Conservation (phyloP, 148 eudicot genomes). For the Persicaria maculosa region DNA sequence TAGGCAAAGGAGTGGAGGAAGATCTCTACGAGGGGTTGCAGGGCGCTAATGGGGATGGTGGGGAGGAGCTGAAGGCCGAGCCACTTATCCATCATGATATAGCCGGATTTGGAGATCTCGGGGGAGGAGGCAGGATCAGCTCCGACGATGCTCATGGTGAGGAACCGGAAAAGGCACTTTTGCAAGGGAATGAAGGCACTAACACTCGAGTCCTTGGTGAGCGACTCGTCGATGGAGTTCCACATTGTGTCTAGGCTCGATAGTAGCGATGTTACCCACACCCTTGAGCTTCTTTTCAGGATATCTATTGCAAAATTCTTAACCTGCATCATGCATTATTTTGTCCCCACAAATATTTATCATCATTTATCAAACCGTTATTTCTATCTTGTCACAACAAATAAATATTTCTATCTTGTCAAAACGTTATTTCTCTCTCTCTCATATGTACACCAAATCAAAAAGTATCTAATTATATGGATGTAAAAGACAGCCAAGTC, state of each 20-base stretch:
- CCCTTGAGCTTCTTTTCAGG: conserved; percentile 56
- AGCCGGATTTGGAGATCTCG: conserved; percentile 44
- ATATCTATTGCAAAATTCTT: conserved; percentile 61
- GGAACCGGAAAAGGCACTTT: conserved; percentile 60
- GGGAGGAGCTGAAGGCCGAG: conserved; percentile 73
- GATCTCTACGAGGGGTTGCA: conserved; percentile 77
- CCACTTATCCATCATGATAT: conserved; percentile 54
- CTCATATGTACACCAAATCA: not conserved
- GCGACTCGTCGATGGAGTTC: conserved; percentile 41
- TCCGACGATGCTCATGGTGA: conserved; percentile 39
- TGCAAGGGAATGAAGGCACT: conserved; percentile 39
- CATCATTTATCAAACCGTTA: no score
- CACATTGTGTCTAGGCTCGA: conserved; percentile 73
- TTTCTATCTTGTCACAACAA: no score
- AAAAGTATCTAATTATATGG: no score
- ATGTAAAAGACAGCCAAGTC: no score
- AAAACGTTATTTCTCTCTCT: no score
- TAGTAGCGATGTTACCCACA: conserved; percentile 54
- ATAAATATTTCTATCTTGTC: no score
- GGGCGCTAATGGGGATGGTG: conserved; percentile 27
- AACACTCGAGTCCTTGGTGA: conserved; percentile 33
- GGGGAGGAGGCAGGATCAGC: conserved; percentile 52
- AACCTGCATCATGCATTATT: conserved; percentile 40
- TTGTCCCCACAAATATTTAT: no score
- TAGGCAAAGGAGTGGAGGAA: conserved; percentile 70